Evolutionary conservation across 768 basidiomycete species (phyloP), one percentile per base, ranked within the genome.

Genomic region (Trametes sanguinea): DNA sequence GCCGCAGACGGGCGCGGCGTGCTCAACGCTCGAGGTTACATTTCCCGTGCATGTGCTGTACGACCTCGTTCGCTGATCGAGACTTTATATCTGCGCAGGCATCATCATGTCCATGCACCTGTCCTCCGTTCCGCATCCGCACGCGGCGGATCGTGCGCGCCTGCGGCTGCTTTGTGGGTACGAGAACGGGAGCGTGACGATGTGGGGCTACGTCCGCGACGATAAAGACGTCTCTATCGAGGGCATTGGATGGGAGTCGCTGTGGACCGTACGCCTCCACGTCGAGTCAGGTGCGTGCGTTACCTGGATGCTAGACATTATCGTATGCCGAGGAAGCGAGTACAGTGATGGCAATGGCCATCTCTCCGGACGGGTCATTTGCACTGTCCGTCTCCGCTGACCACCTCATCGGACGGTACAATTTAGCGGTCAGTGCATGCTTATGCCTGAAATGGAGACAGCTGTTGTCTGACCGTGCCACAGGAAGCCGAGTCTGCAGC

Each of bases 91-190:
- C n/a, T n/a, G n/a, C n/a, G n/a, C n/a, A n/a, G 94, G 94, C 0
- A 88, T 95, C 52, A 86, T 97, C 68, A 99, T 98, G 96, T 85
- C 90, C 0, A 72, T 95, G 63, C 88, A 92, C 68, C 76, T 97
- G 1, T 86, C 84, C 54, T 60, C 57, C 64, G 66, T 32, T 62
- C 75, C n/a, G 69, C 80, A 17, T 72, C 77, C 35, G 0, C 69
- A 74, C 45, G 61, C 63, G 17, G 70, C 71, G 0, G 66, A 65
- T 11, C 71, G 69, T 10, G 52, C 44, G 2, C 78, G 81, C 16
- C 77, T 95, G 4, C 80, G 85, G 2, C 73, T 96, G 4, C 71
- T 95, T 0, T 81, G 85, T 42, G 92, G 85, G 1, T 96, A 93
- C 71, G 96, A 99, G 75, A 88, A 89, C 61, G 95, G 96, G 0